phyloP scores from a whole-genome alignment of 768 basidiomycete species.

The Flagelloscypha sp. region DNA sequence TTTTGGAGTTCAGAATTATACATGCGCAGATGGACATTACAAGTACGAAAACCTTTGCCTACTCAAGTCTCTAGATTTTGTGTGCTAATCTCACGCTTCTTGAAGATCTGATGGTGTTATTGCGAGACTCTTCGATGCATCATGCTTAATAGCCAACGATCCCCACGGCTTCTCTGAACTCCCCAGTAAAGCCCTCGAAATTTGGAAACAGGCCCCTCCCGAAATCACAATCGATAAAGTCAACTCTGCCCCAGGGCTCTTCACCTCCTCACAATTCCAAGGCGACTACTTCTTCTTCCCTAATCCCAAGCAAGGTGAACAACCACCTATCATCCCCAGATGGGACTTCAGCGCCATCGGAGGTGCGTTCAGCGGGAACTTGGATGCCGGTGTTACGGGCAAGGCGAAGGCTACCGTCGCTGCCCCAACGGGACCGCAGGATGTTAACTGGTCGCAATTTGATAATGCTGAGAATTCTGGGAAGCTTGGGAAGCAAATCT shows the following conservation, averaged over 20 bases:
- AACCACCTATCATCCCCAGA: conserved; percentile 23
- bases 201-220: too few relatives aligned
- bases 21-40: conserved; percentile 22
- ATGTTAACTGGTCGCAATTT: conserved; percentile 36
- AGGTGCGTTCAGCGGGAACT: too few relatives aligned
- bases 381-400: conserved; percentile 14
- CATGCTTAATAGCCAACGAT: too few relatives aligned
- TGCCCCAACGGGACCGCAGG: conserved; percentile 11
- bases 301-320: conserved; percentile 20
- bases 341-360: conserved; percentile 31
- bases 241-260: too few relatives aligned
- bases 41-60: too few relatives aligned
- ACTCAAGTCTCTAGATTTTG: too few relatives aligned
- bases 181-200: too few relatives aligned
- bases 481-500: conserved; percentile 27
- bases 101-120: too few relatives aligned
- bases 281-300: conserved; percentile 36
- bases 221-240: too few relatives aligned
- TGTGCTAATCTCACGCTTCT: too few relatives aligned
- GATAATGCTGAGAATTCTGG: conserved; percentile 27
- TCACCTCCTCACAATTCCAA: conserved; percentile 10
- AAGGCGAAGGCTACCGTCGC: conserved; percentile 19
- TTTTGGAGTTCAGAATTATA: conserved; percentile 31
- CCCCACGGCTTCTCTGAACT: too few relatives aligned
- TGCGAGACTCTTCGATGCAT: conserved; percentile 31